Percentiles rank a stretch among this genome's conserved stretches.
Evolutionary conservation across 2,329 filamentous ascomycete species (phyloP).

Genomic region (Diaporthe destruens): DNA sequence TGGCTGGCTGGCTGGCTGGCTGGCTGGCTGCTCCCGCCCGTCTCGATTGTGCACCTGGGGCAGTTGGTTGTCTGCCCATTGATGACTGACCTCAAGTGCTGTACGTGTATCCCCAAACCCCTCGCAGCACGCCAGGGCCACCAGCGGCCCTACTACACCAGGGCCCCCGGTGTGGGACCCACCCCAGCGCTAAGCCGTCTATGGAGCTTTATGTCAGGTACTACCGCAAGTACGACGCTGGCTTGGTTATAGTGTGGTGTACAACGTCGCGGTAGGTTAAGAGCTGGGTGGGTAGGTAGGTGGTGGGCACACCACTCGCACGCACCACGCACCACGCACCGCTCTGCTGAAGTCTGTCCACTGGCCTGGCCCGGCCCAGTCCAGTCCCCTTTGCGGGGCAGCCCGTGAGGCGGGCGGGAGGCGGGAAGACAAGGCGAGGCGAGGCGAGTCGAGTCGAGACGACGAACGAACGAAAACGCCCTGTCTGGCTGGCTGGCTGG

Average conservation of each 20-base stretch:
- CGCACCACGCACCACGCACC: no score
- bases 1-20: no score
- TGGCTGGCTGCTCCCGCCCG: neutral
- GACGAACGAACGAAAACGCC: neutral
- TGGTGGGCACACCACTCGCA: no score
- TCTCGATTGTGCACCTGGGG: neutral
- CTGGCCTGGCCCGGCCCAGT: no score
- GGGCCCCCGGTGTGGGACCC: conserved; percentile 7
- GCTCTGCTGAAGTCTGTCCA: no score
- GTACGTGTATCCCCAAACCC: no score
- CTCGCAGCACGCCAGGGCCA: neutral
- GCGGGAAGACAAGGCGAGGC: neutral
- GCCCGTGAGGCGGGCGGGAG: neutral
- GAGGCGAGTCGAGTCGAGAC: no score
- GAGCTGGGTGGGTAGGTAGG: no score
- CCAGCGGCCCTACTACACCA: no score
- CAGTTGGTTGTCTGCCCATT: neutral
- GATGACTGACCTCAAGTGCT: no score
- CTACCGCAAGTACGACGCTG: conserved; percentile 3
- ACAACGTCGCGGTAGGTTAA: neutral
- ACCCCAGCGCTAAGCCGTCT: neutral
- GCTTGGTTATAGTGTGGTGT: neutral
- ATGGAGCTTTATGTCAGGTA: conserved; percentile 21
- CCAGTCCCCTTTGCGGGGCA: conserved; percentile 12
- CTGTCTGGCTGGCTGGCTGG: no score